These are phyloP conservation scores for Coniella vitis DNA, from an alignment of 2,329 filamentous ascomycete genomes.

Conservation along the genomic window DNA sequence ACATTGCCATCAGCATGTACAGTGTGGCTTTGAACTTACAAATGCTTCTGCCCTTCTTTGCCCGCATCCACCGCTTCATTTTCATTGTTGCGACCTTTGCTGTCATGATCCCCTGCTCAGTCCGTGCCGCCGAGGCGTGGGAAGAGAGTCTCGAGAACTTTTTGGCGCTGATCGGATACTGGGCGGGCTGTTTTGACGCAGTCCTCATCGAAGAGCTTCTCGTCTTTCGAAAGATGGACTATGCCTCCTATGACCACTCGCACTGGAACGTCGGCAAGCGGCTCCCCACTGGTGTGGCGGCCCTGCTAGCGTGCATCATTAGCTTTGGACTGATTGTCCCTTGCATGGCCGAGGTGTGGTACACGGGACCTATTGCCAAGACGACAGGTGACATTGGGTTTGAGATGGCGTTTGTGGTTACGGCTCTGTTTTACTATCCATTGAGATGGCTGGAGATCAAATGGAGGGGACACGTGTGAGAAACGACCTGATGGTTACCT, in stretches of 20 bases:
- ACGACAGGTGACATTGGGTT: conserved; percentile 60
- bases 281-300: conserved; percentile 41
- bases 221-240: conserved; percentile 39
- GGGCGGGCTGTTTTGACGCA: conserved; percentile 48
- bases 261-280: conserved; percentile 40
- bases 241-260: conserved; percentile 36
- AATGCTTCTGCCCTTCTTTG: conserved; percentile 50
- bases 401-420: conserved; percentile 52
- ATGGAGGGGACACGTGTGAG: conserved; percentile 16
- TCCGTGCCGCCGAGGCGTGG: conserved; percentile 49
- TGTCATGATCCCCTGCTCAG: conserved; percentile 52
- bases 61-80: conserved; percentile 48
- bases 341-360: conserved; percentile 56
- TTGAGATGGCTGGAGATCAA: conserved; percentile 40
- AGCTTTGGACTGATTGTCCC: conserved; percentile 48
- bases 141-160: conserved; percentile 52
- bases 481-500: too few relatives aligned
- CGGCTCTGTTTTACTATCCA: conserved; percentile 39
- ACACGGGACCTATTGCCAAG: conserved; percentile 51
- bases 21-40: conserved; percentile 37
- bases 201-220: conserved; percentile 43
- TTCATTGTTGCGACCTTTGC: conserved; percentile 52
- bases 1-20: conserved; percentile 33
- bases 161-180: conserved; percentile 51
- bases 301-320: conserved; percentile 37